These are phyloP conservation scores for Pestalotiopsis sp. DNA, from an alignment of 2,329 filamentous ascomycete genomes.

Conservation along the genomic window DNA sequence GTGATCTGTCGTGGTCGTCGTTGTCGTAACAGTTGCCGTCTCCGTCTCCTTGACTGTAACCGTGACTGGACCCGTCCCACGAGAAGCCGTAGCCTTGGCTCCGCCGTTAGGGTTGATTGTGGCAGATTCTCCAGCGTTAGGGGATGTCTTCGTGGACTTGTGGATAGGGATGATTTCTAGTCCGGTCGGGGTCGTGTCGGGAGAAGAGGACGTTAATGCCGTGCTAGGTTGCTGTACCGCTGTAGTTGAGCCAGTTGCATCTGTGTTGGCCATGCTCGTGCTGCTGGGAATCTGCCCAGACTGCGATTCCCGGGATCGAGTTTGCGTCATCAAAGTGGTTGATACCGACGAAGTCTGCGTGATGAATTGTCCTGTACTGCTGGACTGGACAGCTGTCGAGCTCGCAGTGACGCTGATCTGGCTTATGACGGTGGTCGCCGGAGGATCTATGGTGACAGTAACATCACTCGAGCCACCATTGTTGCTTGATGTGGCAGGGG, in stretches of 20 bases:
- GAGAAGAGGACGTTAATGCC: conserved; percentile 9
- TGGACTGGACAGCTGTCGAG: conserved; percentile 9
- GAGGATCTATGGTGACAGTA: conserved; percentile 22
- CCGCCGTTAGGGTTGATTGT: neutral
- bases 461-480: conserved; percentile 13
- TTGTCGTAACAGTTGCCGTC: conserved; percentile 19
- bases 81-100: conserved; percentile 9
- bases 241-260: conserved; percentile 13
- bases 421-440: conserved; percentile 25
- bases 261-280: neutral
- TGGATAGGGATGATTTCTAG: conserved; percentile 10
- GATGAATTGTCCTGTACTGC: neutral
- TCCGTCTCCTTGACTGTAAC: conserved; percentile 26
- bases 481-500: conserved; percentile 8
- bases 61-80: conserved; percentile 10
- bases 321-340: conserved; percentile 22
- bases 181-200: conserved; percentile 1
- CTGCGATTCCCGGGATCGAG: conserved; percentile 15
- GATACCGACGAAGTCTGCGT: conserved; percentile 17
- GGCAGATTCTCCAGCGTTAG: neutral
- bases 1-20: conserved; percentile 18
- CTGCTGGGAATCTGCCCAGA: neutral
- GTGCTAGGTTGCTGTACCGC: conserved; percentile 12
- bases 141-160: neutral
- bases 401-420: conserved; percentile 17